phyloP scores from a whole-genome alignment of 805 yeast genomes.

The Torulaspora indica region DNA sequence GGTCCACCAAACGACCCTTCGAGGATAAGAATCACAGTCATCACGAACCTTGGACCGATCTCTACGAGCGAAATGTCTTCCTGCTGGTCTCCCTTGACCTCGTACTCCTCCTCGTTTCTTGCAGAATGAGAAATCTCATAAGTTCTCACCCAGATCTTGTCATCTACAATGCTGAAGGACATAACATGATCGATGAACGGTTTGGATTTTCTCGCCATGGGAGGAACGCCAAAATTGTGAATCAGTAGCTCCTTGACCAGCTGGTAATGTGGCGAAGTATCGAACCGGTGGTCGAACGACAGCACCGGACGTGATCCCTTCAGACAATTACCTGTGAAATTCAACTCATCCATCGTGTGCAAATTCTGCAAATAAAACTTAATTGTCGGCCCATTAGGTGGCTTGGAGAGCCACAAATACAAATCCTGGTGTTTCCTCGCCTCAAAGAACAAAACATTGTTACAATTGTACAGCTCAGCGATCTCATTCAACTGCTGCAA shows the following conservation, averaged over 20 bases:
- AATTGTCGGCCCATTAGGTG: conserved; percentile 96
- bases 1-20: conserved; percentile 99
- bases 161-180: conserved; percentile 88
- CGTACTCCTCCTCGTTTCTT: conserved; percentile 49
- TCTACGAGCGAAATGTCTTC: conserved; percentile 78
- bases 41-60: conserved; percentile 93
- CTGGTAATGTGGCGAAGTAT: conserved; percentile 58
- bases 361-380: conserved; percentile 91
- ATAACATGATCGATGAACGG: conserved; percentile 95
- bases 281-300: conserved; percentile 81
- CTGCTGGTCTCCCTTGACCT: conserved; percentile 38
- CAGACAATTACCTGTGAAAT: conserved; percentile 93
- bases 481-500: conserved; percentile 86
- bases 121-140: conserved; percentile 75
- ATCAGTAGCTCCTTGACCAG: conserved; percentile 78
- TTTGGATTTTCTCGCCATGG: conserved; percentile 82
- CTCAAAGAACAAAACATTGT: conserved; percentile 89
- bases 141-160: conserved; percentile 92
- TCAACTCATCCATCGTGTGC: conserved; percentile 92
- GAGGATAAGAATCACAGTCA: conserved; percentile 83
- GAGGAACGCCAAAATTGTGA: conserved; percentile 93
- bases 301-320: conserved; percentile 92
- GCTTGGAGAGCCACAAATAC: conserved; percentile 90
- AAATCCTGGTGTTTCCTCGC: conserved; percentile 94
- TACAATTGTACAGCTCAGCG: conserved; percentile 96